These are phyloP conservation scores for Brassica hybrid DNA, from an alignment of 441 rosid species.

Conservation along the genomic window DNA sequence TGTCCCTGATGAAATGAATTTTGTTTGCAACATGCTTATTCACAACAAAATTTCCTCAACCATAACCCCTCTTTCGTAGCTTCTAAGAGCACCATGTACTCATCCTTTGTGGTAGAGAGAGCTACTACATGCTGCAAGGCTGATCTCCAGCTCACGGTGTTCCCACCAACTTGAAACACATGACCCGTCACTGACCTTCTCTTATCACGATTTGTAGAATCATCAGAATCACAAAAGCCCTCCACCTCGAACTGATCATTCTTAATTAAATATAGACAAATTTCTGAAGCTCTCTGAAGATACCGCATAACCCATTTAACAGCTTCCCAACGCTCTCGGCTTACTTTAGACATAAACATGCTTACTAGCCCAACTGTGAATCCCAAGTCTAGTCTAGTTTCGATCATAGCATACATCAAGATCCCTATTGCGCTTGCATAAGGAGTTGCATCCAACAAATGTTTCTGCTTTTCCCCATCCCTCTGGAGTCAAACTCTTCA, in stretches of 20 bases:
- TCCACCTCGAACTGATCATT: too few species aligned
- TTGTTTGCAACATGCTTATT: neutral
- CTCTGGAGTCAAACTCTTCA: neutral
- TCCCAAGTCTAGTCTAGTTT: neutral
- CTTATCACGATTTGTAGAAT: neutral
- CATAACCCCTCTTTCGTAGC: neutral
- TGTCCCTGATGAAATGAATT: neutral
- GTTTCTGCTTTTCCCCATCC: too few species aligned
- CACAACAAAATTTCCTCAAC: neutral
- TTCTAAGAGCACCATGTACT: neutral
- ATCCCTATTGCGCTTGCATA: neutral
- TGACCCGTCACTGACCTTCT: neutral
- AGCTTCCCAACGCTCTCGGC: too few species aligned
- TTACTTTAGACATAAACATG: neutral
- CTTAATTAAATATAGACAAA: too few species aligned
- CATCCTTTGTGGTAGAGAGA: neutral
- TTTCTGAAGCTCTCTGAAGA: neutral
- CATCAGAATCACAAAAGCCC: too few species aligned
- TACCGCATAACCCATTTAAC: neutral
- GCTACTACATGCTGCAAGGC: neutral
- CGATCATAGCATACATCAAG: neutral
- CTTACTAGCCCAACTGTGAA: neutral
- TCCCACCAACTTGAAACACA: neutral
- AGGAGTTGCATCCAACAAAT: neutral
- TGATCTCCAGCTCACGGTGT: neutral